Conservation (phyloP, 1,284 basidiomycete species). For the Austroboletus sp. region DNA sequence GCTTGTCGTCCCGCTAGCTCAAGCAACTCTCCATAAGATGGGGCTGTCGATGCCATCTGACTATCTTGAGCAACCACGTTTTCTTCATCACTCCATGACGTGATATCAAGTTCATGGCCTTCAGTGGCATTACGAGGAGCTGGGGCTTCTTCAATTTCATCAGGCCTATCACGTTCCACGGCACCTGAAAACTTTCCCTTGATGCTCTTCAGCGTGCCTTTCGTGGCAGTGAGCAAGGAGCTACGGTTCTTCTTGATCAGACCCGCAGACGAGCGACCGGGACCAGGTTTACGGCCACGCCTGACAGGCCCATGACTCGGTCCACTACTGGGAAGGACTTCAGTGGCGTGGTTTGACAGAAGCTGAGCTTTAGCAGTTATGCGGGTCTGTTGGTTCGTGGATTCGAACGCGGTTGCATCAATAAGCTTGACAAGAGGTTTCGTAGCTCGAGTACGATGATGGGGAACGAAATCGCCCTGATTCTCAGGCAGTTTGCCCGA, state of each 20-base stretch:
- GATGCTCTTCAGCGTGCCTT: constrained; percentile 43
- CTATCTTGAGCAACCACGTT: constrained; percentile 6
- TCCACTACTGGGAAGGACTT: constrained; percentile 10
- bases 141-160: constrained; percentile 22
- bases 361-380: constrained; percentile 45
- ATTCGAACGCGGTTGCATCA: constrained; percentile 33
- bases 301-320: constrained; percentile 9
- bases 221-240: constrained; percentile 45
- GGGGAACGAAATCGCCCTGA: constrained; percentile 8
- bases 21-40: constrained; percentile 40
- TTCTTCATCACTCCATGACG: constrained; percentile 23
- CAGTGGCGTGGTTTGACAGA: constrained; percentile 17
- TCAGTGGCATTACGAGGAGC: not conserved
- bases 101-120: constrained; percentile 6
- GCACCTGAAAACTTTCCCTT: constrained; percentile 34
- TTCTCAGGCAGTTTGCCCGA: constrained; percentile 8
- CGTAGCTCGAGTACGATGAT: constrained; percentile 42
- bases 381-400: constrained; percentile 30
- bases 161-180: constrained; percentile 9
- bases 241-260: constrained; percentile 35
- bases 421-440: constrained; percentile 51
- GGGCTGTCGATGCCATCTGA: constrained; percentile 3
- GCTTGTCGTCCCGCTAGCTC: constrained; percentile 40
- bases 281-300: constrained; percentile 39
- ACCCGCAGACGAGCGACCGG: constrained; percentile 41